These are phyloP conservation scores for Tetrahymena thermophila DNA, from an alignment of 73 alveolate species.

Conservation along the genomic window DNA sequence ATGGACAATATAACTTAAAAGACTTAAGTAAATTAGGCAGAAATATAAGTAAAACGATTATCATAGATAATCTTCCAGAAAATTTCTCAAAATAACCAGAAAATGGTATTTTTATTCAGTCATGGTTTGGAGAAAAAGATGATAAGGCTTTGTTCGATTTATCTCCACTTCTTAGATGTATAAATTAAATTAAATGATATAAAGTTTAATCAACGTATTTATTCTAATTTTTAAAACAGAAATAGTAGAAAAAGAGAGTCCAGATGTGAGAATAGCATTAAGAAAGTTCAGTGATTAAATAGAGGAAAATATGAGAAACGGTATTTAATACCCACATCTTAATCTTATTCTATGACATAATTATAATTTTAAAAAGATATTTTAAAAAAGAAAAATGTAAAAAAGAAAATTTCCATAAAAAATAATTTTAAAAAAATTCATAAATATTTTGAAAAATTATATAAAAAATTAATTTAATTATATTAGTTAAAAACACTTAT, in stretches of 20 bases:
- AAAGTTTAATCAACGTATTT: neutral
- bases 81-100: constrained; percentile 84
- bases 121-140: constrained; percentile 85
- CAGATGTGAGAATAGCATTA: constrained; percentile 87
- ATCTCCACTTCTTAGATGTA: constrained; percentile 65
- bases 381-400: neutral
- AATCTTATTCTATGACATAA: neutral
- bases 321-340: neutral
- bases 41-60: constrained; percentile 78
- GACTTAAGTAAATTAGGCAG: constrained; percentile 93
- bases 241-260: constrained; percentile 78
- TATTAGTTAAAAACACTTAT: too few relatives aligned
- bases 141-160: constrained; percentile 90
- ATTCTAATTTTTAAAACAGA: neutral
- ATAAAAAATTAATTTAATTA: too few relatives aligned
- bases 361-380: neutral
- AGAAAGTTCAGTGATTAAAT: constrained; percentile 62
- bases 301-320: constrained; percentile 28
- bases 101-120: constrained; percentile 91
- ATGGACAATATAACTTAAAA: constrained; percentile 77
- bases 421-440: too few relatives aligned
- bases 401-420: too few relatives aligned
- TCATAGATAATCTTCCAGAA: constrained; percentile 95
- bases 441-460: too few relatives aligned
- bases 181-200: neutral